Base-by-base conservation (phyloP, 305 asterid genomes). In the Solanum hybrid region DNA sequence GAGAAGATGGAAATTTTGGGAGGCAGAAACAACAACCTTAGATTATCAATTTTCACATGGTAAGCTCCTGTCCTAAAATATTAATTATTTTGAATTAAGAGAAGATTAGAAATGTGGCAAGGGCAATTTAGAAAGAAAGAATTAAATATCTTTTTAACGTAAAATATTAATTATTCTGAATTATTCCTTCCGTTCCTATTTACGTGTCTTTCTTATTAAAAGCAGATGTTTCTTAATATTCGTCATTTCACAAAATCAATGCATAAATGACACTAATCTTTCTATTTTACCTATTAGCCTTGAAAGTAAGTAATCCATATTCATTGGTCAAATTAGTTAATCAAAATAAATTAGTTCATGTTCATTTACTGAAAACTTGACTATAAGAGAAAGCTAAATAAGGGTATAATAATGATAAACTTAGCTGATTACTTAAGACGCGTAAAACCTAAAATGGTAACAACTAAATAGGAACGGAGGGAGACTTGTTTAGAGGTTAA, bases 1-100 rank as follows among this genome's bases (percentile, higher is more conserved):
- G 97, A 93, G 92, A 88, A 94, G 91, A 91, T 96, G 98, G 98
- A 89, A 94, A 88, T 73, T 91, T 71, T 96, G 98, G 98, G 98
- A 96, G 92, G 97, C 95, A n/a, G 97, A 96, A 91, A 96, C 98
- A 22, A 93, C 92, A 90, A 93, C 98, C 10, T 88, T 94, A 87
- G 98, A 96, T n/a, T 96, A 95, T 91, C 94, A 94, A 87, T 93
- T 92, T 92, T 93, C 97, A 90, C 91, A 93, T 69, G 98, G 98
- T 96, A 90, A 66, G 88, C 66, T 71, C 32, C 76, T 10, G 6
- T 66, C 29, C 26, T 8, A 66, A n/a, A 66, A 45, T 14, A 14
- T 45, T 45, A 45, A 45, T 45, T 45, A 45, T 14, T 45, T 7
- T 45, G 22, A 14, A 13, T 73, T 73, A 73, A 13, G 9, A 73